phyloP scores from a whole-genome alignment of 2,329 filamentous ascomycete genomes.

The Ceratocystis huliohia region DNA sequence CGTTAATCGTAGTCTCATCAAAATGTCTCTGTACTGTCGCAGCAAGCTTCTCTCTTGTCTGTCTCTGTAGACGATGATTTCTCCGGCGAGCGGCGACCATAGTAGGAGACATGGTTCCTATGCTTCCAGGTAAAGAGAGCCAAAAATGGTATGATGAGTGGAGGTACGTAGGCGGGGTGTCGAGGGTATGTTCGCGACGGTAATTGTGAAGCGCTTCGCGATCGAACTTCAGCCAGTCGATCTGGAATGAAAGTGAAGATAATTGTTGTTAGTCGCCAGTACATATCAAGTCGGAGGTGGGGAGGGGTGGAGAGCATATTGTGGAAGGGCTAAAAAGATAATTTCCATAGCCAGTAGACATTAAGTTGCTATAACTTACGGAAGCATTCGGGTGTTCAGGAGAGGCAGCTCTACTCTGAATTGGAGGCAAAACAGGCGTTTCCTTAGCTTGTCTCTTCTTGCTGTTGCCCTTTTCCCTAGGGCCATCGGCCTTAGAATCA shows the following conservation, averaged over 20 bases:
- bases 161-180: constrained; percentile 57
- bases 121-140: constrained; percentile 47
- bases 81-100: constrained; percentile 42
- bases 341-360: not conserved
- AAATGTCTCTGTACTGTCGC: constrained; percentile 68
- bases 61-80: constrained; percentile 43
- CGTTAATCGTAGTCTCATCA: constrained; percentile 63
- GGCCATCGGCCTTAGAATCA: constrained; percentile 34
- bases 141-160: constrained; percentile 46
- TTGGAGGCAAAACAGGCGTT: constrained; percentile 23
- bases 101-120: constrained; percentile 61
- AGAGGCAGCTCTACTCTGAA: constrained; percentile 16
- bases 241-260: constrained; percentile 28
- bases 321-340: not conserved
- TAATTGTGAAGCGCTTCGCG: constrained; percentile 59
- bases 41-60: constrained; percentile 56
- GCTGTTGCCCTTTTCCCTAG: constrained; percentile 25
- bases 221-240: constrained; percentile 57
- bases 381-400: constrained; percentile 17
- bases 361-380: constrained; percentile 15
- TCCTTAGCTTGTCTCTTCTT: constrained; percentile 34
- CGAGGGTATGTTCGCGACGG: constrained; percentile 58
- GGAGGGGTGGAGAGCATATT: not conserved
- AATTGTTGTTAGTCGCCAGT: not conserved
- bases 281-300: not conserved